Base-by-base conservation (phyloP, 345 rosid genomes). In the Kernera saxatilis region DNA sequence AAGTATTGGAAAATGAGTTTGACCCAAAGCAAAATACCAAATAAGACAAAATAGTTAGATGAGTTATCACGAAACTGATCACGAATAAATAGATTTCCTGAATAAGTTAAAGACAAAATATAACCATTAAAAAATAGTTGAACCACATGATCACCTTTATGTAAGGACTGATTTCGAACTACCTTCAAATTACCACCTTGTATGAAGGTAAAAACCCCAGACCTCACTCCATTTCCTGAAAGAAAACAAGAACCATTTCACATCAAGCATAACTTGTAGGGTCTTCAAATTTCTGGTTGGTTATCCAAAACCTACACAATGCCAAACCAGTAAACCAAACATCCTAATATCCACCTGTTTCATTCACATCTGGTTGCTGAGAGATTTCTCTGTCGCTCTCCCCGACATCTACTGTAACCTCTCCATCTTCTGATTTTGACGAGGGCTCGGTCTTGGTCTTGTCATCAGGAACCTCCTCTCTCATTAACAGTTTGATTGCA, bases 131-230 rank as follows among this genome's bases (percentile, higher is more conserved):
- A 17, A 0, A 17, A 7, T 6, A n/a, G 35, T 56, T 10, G 49
- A 36, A 70, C n/a, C 32, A 37, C 43, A 72, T 76, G 60, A 46
- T 46, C 4, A 77, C 77, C 80, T 72, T 77, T 72, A 45, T 19
- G 36, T 59, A 70, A 71, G 35, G 69, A 66, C 29, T 58, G 36
- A 25, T 66, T 60, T 58, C 59, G 45, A 41, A 14, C 73, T 59
- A 58, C 66, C 58, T 72, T 72, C 49, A 64, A 40, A 59, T 15
- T 55, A 51, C 36, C 59, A 66, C 45, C 64, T 5, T 77, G 65
- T 10, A 60, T 65, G 37, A 33, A 71, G 9, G 2, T 72, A 53
- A 71, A 58, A 8, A 59, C 61, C 0, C 39, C 80, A 58, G 77
- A 52, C 43, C 2, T 66, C 44, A 6, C 35, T 71, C 56, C 80